Conservation (phyloP, 257 asterid species). For the Gentiana macrophylla region DNA sequence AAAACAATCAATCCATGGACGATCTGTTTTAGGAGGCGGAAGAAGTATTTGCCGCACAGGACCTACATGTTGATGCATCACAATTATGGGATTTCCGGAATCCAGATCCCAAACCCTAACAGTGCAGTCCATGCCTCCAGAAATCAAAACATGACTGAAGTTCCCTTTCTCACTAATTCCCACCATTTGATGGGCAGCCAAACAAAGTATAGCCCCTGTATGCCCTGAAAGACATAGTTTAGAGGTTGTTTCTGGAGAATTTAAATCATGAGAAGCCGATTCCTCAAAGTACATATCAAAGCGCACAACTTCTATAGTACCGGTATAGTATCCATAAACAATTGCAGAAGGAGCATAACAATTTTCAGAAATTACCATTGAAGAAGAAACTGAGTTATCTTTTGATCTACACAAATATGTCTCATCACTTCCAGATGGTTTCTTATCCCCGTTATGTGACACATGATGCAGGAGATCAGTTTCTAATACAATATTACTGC, state of each 20-base stretch:
- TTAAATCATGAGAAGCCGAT: constrained; percentile 27
- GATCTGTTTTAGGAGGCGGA: constrained; percentile 52
- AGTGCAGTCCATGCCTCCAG: constrained; percentile 93
- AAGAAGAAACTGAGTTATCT: constrained; percentile 61
- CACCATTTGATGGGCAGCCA: constrained; percentile 74
- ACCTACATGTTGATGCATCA: constrained; percentile 89
- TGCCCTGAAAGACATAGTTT: constrained; percentile 63
- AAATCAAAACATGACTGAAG: constrained; percentile 57
- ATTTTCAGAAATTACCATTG: constrained; percentile 81
- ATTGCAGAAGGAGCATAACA: constrained; percentile 61
- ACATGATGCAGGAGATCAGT: constrained; percentile 8
- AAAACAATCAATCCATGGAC: constrained; percentile 90
- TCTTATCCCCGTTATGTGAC: constrained; percentile 11
- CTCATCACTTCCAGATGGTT: constrained; percentile 12
- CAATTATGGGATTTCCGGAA: constrained; percentile 45
- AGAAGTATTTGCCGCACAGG: constrained; percentile 87
- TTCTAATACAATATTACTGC: constrained; percentile 11
- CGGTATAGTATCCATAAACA: constrained; percentile 76
- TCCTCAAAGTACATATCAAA: constrained; percentile 51
- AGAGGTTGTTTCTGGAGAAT: constrained; percentile 20
- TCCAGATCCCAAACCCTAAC: constrained; percentile 93
- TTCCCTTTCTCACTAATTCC: constrained; percentile 33
- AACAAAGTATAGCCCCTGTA: constrained; percentile 75
- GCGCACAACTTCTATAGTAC: constrained; percentile 64
- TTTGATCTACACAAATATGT: constrained; percentile 21